These are phyloP conservation scores for Phenoliferia sp. DNA, from an alignment of 1,284 basidiomycete genomes.

Conservation along the genomic window DNA sequence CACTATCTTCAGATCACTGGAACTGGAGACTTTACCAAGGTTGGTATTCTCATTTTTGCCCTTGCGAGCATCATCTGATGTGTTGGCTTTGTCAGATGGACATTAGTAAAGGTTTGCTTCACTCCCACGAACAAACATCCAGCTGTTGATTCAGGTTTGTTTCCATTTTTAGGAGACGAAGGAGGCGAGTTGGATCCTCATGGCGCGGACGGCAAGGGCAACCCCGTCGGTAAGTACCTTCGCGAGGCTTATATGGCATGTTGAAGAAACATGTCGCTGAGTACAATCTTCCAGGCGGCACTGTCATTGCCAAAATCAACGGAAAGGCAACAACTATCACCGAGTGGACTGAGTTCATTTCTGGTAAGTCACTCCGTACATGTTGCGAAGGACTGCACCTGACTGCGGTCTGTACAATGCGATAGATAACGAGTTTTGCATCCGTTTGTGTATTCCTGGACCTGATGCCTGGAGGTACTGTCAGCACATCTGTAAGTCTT, in stretches of 20 bases:
- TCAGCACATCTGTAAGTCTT: neutral
- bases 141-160: too few species aligned
- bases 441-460: conserved; percentile 30
- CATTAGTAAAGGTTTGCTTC: too few species aligned
- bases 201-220: conserved; percentile 1
- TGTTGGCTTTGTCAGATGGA: neutral
- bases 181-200: conserved; percentile 29
- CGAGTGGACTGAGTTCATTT: conserved; percentile 36
- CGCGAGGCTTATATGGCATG: too few species aligned
- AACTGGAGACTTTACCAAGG: conserved; percentile 46
- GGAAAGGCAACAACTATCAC: conserved; percentile 34
- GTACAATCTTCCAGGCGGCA: conserved; percentile 24
- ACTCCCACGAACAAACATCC: too few species aligned
- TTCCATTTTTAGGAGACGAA: neutral
- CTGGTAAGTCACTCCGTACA: too few species aligned
- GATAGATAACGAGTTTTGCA: conserved; percentile 31
- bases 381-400: neutral
- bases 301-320: conserved; percentile 30
- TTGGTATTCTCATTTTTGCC: conserved; percentile 20
- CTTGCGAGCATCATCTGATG: neutral
- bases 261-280: too few species aligned
- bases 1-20: conserved; percentile 44
- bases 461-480: conserved; percentile 7
- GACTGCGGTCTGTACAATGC: too few species aligned
- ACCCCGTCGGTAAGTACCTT: neutral